Conservation (phyloP, 2,329 filamentous ascomycete species). For the Colletotrichum sojae region DNA sequence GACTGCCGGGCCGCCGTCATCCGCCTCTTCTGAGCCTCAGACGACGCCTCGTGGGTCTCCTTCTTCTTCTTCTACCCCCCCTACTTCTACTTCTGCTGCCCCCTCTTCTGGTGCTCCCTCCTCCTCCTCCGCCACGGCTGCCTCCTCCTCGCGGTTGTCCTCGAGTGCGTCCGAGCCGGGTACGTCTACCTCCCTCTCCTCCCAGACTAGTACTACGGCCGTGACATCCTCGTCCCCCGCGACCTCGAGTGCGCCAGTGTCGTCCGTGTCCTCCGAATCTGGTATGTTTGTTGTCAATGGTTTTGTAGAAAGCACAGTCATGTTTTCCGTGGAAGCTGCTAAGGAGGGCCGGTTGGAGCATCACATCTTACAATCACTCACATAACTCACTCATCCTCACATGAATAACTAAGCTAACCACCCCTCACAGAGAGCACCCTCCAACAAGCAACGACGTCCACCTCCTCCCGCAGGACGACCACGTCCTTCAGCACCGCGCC, state of each 20-base stretch:
- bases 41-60: conserved; percentile 41
- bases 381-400: background rate
- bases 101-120: conserved; percentile 46
- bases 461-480: conserved; percentile 45
- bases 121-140: conserved; percentile 23
- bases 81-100: conserved; percentile 49
- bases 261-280: conserved; percentile 28
- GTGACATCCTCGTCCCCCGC: conserved; percentile 39
- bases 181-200: conserved; percentile 43
- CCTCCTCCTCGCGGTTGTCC: conserved; percentile 30
- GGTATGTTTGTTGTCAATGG: conserved; percentile 37
- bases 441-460: conserved; percentile 50
- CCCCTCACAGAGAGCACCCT: conserved; percentile 33
- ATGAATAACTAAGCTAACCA: conserved; percentile 9
- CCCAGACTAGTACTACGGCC: conserved; percentile 36
- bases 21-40: conserved; percentile 41
- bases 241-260: conserved; percentile 27
- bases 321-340: conserved; percentile 18
- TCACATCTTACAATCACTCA: too few species aligned
- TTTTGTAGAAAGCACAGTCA: conserved; percentile 30
- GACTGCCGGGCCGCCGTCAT: conserved; percentile 49
- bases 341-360: conserved; percentile 16
- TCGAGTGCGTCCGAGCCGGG: conserved; percentile 40
- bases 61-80: conserved; percentile 43
- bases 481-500: conserved; percentile 53